Conservation (phyloP, 140 eudicot species). For the Senecio squalidus region DNA sequence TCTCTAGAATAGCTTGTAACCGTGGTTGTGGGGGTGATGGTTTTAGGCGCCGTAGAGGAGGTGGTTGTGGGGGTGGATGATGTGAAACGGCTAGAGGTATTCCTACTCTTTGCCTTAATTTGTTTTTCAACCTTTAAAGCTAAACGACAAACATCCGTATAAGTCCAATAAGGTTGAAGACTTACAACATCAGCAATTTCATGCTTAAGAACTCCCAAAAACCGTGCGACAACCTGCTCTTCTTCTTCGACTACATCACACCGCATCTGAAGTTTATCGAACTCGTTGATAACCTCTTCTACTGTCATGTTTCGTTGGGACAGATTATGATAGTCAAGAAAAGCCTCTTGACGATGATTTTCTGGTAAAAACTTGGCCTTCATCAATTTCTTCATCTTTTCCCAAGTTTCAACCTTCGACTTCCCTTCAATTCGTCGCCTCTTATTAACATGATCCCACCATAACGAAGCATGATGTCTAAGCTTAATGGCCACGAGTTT, state of each 20-base stretch:
- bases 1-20: too few species aligned
- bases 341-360: background rate
- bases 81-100: too few species aligned
- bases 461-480: background rate
- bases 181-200: background rate
- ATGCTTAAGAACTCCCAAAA: background rate
- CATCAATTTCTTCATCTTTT: background rate
- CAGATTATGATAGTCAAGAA: background rate
- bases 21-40: too few species aligned
- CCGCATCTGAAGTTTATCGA: background rate
- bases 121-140: background rate
- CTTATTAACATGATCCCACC: background rate
- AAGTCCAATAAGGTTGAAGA: background rate
- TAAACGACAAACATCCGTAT: background rate
- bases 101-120: background rate
- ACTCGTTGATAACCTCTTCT: background rate
- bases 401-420: background rate
- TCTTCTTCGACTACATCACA: conserved; percentile 5
- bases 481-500: background rate
- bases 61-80: too few species aligned
- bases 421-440: background rate
- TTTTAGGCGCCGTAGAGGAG: too few species aligned
- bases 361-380: background rate
- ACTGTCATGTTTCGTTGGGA: background rate
- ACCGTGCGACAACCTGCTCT: background rate